Conservation (phyloP, 768 basidiomycete species). For the Polyporus arcularius region DNA sequence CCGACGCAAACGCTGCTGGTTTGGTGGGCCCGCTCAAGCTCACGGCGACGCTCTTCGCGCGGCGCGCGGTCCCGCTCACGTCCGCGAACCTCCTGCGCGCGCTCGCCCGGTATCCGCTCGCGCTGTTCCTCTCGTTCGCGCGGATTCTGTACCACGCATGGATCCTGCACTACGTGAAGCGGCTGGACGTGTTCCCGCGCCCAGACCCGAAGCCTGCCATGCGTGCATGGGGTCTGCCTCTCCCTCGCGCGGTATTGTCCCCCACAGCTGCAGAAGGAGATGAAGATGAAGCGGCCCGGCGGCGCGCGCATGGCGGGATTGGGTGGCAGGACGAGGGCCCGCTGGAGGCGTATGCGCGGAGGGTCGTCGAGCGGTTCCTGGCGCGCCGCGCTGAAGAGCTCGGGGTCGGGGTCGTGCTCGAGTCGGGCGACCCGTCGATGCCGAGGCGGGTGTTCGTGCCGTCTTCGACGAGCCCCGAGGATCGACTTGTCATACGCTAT, state of each 20-base stretch:
- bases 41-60: slow-evolving; percentile 46
- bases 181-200: slow-evolving; percentile 55
- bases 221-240: not conserved
- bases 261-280: not conserved
- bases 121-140: slow-evolving; percentile 53
- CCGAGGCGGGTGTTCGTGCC: slow-evolving; percentile 21
- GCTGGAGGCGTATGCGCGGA: slow-evolving; percentile 33
- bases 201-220: slow-evolving; percentile 52
- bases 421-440: slow-evolving; percentile 36
- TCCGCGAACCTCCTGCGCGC: slow-evolving; percentile 38
- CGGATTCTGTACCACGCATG: slow-evolving; percentile 66
- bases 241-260: not conserved
- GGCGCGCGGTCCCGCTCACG: slow-evolving; percentile 40
- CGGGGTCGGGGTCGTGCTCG: slow-evolving; percentile 39
- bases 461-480: not conserved
- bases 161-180: slow-evolving; percentile 59
- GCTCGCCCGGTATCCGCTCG: slow-evolving; percentile 49
- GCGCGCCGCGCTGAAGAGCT: slow-evolving; percentile 35
- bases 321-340: slow-evolving; percentile 35
- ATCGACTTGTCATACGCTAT: slow-evolving; percentile 41
- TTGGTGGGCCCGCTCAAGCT: slow-evolving; percentile 47
- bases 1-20: not conserved
- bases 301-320: slow-evolving; percentile 35
- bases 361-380: slow-evolving; percentile 37
- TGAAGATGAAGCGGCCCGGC: not conserved